Evolutionary conservation across 2,329 filamentous ascomycete species (phyloP), one percentile per base, ranked within the genome.

Genomic region (Zymoseptoria ardabiliae): DNA sequence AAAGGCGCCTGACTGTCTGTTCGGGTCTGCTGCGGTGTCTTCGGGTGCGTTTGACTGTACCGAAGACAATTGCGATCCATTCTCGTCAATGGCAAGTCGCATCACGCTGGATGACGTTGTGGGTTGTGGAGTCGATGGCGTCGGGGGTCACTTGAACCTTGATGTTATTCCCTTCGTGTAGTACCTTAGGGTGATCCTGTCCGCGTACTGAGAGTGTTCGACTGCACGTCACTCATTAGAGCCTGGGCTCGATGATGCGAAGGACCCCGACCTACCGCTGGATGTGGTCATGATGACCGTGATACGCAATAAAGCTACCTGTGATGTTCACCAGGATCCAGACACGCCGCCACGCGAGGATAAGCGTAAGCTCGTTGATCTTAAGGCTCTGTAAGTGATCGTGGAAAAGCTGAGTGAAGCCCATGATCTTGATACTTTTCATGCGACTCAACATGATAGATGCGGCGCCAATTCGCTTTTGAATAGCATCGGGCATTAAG

Each of bases 351-450:
- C 21, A 53, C 0, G 19, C 22, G 19, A n/a, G 19, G 5, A 11
- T 2, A 3, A 41, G 5, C 35, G 13, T 41, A 4, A 53, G 22
- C 17, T 53, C 50, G 3, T 6, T n/a, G 13, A 13, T 30, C 19
- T 25, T 21, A 1, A 25, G 22, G 7, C 3, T 25, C 19, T 22
- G 17, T 5, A 53, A 23, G 2, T 23, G 8, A 4, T 22, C 22
- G 50, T 53, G 50, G 22, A 53, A 21, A 2, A 23, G 19, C 17
- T 53, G 21, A 10, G 3, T 30, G 5, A n/a, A 53, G 3, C 50
- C 50, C 19, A 75, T 71, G 72, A 79, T 79, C 64, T 79, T 80
- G 21, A 80, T 71, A 23, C 75, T 72, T 61, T 78, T 78, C 70
- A 80, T 78, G 2, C 76, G 73, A n/a, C 70, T 70, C 0, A 80